Evolutionary conservation across 176 grass and related monocot species (phyloP).

Genomic region (Eragrostis nindensis): DNA sequence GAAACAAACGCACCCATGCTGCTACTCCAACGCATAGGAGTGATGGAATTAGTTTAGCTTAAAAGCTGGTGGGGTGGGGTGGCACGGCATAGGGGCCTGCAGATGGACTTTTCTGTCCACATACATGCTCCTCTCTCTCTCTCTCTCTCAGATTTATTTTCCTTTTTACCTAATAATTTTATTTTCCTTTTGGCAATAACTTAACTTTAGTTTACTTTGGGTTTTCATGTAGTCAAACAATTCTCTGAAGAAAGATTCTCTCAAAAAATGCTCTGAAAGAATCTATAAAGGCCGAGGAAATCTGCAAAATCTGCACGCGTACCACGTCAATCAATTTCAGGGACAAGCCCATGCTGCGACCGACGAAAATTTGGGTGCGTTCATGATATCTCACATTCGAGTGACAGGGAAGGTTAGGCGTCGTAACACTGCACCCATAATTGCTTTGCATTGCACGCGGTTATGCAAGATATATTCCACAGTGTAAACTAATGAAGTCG

Average conservation of each 20-base stretch:
- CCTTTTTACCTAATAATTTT: background rate
- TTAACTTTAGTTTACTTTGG: background rate
- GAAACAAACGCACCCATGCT: too few species aligned
- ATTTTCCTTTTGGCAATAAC: background rate
- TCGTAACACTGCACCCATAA: slow-evolving; percentile 23
- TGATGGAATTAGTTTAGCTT: slow-evolving; percentile 45
- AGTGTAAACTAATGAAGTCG: background rate
- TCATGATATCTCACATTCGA: slow-evolving; percentile 23
- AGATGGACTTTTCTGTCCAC: slow-evolving; percentile 28
- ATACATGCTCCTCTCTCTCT: background rate
- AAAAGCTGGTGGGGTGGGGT: slow-evolving; percentile 34
- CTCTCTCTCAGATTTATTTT: background rate
- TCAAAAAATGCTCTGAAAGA: background rate
- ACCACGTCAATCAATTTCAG: slow-evolving; percentile 12
- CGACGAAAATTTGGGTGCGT: slow-evolving; percentile 1
- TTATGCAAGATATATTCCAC: background rate
- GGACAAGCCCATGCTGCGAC: slow-evolving; percentile 41
- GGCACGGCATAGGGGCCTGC: background rate
- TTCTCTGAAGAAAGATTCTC: background rate
- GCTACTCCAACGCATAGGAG: slow-evolving; percentile 48
- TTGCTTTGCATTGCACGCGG: slow-evolving; percentile 1
- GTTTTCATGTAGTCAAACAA: background rate
- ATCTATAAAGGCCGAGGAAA: background rate
- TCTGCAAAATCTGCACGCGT: background rate
- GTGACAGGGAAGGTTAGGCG: slow-evolving; percentile 36